Percentiles rank a stretch among this genome's conserved stretches.
phyloP scores from a whole-genome alignment of 2,329 filamentous ascomycete species.

The Penicillium occitanis region DNA sequence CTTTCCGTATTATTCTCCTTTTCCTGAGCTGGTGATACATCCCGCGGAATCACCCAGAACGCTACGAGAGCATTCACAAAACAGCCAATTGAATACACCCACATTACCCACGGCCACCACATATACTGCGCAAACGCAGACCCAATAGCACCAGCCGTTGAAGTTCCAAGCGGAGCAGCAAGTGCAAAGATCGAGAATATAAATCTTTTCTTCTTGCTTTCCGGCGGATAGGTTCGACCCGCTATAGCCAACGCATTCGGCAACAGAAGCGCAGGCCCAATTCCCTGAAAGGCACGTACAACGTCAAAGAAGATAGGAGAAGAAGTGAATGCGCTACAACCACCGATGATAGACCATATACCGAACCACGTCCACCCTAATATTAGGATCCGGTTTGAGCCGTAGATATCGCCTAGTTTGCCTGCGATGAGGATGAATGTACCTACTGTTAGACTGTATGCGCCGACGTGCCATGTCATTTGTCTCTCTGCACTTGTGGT shows the following conservation, averaged over 20 bases:
- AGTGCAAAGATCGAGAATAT: slow-evolving; percentile 47
- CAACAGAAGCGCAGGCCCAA: slow-evolving; percentile 47
- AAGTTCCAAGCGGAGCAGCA: slow-evolving; percentile 40
- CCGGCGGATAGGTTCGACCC: slow-evolving; percentile 44
- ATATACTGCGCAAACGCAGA: slow-evolving; percentile 40
- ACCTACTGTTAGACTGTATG: slow-evolving; percentile 51
- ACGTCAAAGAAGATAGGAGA: slow-evolving; percentile 32
- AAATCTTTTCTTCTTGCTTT: slow-evolving; percentile 43
- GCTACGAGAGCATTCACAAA: slow-evolving; percentile 34
- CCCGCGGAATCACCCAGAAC: neutral
- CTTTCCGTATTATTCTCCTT: neutral
- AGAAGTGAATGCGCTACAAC: neutral
- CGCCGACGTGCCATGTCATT: slow-evolving; percentile 47
- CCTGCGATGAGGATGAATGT: slow-evolving; percentile 54
- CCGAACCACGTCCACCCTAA: slow-evolving; percentile 51
- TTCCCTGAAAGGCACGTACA: slow-evolving; percentile 38
- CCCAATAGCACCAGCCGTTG: slow-evolving; percentile 40
- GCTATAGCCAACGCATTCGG: slow-evolving; percentile 50
- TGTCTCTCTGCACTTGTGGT: neutral
- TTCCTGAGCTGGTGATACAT: neutral
- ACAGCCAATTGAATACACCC: slow-evolving; percentile 41
- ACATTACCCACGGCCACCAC: slow-evolving; percentile 57
- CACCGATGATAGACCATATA: slow-evolving; percentile 34
- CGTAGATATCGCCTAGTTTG: slow-evolving; percentile 52
- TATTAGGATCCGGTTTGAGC: slow-evolving; percentile 41